Conservation (phyloP, 176 grass and related monocot species). For the Otatea glauca region DNA sequence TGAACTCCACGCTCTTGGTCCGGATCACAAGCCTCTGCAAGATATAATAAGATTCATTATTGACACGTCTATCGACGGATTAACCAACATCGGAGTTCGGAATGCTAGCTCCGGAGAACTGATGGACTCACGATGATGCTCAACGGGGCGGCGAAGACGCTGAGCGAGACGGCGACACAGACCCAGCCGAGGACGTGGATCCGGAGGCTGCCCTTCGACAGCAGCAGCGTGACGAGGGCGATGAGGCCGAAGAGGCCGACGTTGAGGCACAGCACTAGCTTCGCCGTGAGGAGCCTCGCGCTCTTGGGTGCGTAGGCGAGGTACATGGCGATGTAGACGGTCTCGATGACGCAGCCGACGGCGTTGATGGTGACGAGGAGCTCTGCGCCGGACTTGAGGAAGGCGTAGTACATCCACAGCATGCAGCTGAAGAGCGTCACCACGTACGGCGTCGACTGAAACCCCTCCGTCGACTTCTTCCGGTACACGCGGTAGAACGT, state of each 20-base stretch:
- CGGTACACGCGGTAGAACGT: constrained; percentile 90
- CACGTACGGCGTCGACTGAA: constrained; percentile 83
- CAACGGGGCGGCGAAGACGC: constrained; percentile 83
- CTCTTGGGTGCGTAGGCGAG: constrained; percentile 66
- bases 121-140: constrained; percentile 76
- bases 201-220: constrained; percentile 42
- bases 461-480: constrained; percentile 88
- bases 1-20: constrained; percentile 99
- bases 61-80: neutral
- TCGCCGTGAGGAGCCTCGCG: constrained; percentile 53
- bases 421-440: constrained; percentile 87
- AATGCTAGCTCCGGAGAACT: neutral
- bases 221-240: constrained; percentile 64
- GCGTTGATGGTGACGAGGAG: constrained; percentile 84
- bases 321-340: constrained; percentile 68
- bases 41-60: neutral
- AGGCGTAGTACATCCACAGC: constrained; percentile 90
- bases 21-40: constrained; percentile 81
- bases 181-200: constrained; percentile 77
- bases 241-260: constrained; percentile 72
- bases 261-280: constrained; percentile 69
- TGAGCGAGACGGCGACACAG: constrained; percentile 69
- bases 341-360: constrained; percentile 71
- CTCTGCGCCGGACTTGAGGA: constrained; percentile 64
- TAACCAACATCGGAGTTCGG: neutral